Evolutionary conservation across 1,284 basidiomycete genomes (phyloP).

Genomic region (Cryptococcus jaspeensis): DNA sequence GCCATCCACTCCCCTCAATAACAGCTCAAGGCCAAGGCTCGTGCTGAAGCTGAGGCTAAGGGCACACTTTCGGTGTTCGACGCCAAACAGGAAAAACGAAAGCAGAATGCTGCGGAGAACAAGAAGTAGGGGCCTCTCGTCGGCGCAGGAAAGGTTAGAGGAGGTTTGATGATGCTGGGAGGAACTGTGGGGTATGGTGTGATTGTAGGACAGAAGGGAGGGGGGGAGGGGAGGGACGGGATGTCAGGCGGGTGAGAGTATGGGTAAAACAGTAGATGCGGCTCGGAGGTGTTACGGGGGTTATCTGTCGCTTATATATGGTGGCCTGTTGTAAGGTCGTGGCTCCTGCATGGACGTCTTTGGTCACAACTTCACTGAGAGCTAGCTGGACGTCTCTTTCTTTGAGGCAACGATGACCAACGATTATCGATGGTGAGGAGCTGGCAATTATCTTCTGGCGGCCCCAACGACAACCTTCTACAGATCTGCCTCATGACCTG

Average conservation of each 20-base stretch:
- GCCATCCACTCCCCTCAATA: not conserved
- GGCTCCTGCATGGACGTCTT: not conserved
- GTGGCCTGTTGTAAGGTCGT: not conserved
- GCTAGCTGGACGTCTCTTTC: no score
- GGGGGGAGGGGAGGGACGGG: not conserved
- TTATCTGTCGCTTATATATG: not conserved
- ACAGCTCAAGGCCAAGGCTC: conserved; percentile 19
- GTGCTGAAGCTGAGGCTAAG: conserved; percentile 17
- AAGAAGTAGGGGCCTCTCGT: not conserved
- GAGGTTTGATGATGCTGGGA: not conserved
- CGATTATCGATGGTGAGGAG: no score
- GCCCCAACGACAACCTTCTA: not conserved
- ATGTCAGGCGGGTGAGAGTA: no score
- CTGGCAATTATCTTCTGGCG: not conserved
- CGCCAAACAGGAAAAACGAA: conserved; percentile 12
- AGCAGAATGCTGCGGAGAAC: conserved; percentile 11
- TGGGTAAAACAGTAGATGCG: not conserved
- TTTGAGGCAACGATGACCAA: no score
- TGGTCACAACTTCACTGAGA: no score
- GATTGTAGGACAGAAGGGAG: not conserved
- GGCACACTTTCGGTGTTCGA: conserved; percentile 15
- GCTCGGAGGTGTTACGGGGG: no score
- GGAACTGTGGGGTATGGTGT: no score
- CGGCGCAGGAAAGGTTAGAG: not conserved
- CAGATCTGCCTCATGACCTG: not conserved